Conservation (phyloP, 768 basidiomycete species). For the Termitomyces bulborhizus region DNA sequence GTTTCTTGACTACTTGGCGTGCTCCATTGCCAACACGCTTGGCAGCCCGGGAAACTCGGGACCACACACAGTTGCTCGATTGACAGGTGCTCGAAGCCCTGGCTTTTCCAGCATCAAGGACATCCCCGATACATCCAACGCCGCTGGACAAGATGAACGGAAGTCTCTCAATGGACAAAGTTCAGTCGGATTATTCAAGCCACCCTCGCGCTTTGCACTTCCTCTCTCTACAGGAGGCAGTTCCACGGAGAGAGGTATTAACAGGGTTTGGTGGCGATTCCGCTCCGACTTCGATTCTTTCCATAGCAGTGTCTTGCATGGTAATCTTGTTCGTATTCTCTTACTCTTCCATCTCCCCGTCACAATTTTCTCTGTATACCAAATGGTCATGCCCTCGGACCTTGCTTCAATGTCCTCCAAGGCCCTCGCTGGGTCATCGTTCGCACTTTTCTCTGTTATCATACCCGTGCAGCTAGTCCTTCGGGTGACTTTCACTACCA, state of each 20-base stretch:
- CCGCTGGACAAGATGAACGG: conserved; percentile 35
- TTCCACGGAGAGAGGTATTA: conserved; percentile 28
- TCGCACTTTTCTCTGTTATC: conserved; percentile 72
- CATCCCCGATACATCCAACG: conserved; percentile 28
- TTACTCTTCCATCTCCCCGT: conserved; percentile 93
- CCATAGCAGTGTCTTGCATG: conserved; percentile 76
- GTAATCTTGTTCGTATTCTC: conserved; percentile 88
- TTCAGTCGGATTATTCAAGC: conserved; percentile 15
- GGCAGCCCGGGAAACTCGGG: conserved; percentile 9
- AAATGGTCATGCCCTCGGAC: conserved; percentile 57
- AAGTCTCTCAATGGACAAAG: conserved; percentile 38
- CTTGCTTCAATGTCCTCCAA: conserved; percentile 54
- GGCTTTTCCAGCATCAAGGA: conserved; percentile 44
- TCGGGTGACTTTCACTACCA: conserved; percentile 74
- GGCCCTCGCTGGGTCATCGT: conserved; percentile 76
- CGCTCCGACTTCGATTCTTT: conserved; percentile 68
- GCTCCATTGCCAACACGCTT: conserved; percentile 24
- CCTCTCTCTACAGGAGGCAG: conserved; percentile 17
- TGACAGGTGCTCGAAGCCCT: conserved; percentile 30
- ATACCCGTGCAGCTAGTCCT: conserved; percentile 70
- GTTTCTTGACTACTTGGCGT: conserved; percentile 56
- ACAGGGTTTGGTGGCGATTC: conserved; percentile 46
- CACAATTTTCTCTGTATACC: conserved; percentile 86
- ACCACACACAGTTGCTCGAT: conserved; percentile 13
- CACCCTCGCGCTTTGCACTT: conserved; percentile 21